Percentiles rank a stretch among this genome's conserved stretches.
Evolutionary conservation across 192 early-diverging fungal species (phyloP).

Genomic region (Backusella tarrabulga): DNA sequence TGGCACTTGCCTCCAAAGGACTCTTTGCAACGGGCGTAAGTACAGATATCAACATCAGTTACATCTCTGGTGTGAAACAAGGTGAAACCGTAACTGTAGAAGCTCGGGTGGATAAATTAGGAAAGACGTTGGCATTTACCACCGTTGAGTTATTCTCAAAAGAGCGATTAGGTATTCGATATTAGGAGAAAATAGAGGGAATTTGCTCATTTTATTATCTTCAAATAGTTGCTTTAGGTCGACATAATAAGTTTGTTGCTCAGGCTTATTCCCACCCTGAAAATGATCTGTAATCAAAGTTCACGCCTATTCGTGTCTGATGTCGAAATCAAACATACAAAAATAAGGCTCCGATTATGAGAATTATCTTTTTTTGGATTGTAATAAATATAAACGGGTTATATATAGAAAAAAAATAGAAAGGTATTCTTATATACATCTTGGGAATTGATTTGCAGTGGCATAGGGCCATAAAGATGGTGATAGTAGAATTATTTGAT

Average conservation of each 20-base stretch:
- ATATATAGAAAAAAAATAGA: neutral
- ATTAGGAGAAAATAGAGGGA: neutral
- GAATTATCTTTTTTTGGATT: neutral
- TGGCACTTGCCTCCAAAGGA: constrained; percentile 51
- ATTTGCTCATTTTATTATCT: neutral
- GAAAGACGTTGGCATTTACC: constrained; percentile 55
- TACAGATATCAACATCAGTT: constrained; percentile 57
- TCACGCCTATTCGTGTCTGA: neutral
- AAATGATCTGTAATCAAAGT: constrained; percentile 15
- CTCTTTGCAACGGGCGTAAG: constrained; percentile 53
- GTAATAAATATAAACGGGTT: neutral
- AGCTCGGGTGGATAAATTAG: constrained; percentile 49
- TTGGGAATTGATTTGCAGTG: too few relatives aligned
- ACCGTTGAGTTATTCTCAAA: constrained; percentile 40
- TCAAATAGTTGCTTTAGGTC: constrained; percentile 42
- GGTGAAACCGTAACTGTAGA: constrained; percentile 45
- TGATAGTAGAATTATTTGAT: too few relatives aligned
- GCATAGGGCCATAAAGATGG: too few relatives aligned
- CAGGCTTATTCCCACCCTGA: constrained; percentile 31
- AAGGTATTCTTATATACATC: neutral
- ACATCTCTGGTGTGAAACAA: constrained; percentile 45
- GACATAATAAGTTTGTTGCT: constrained; percentile 57
- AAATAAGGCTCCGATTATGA: neutral
- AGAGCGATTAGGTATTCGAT: constrained; percentile 27
- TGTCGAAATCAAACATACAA: constrained; percentile 1